These are phyloP conservation scores for Xylaria flabelliformis DNA, from an alignment of 495 filamentous ascomycete species.

Conservation along the genomic window DNA sequence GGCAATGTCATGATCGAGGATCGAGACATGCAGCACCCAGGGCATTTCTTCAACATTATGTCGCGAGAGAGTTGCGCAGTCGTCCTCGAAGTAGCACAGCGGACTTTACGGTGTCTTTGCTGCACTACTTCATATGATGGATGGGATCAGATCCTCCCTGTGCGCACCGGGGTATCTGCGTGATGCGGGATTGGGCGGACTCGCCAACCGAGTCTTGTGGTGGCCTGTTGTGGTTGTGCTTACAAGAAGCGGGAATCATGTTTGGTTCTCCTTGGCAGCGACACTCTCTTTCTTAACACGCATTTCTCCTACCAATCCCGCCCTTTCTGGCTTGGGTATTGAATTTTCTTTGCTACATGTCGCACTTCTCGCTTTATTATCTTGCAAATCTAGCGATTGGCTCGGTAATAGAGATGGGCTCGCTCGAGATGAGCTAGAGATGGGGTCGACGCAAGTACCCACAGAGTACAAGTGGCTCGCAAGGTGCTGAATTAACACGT, in stretches of 20 bases:
- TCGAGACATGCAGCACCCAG: not conserved
- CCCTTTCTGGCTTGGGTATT: not conserved
- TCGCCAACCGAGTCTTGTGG: not conserved
- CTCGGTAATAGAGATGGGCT: slow-evolving; percentile 17
- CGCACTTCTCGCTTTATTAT: not conserved
- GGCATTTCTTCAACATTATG: slow-evolving; percentile 12
- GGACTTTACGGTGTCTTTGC: slow-evolving; percentile 7
- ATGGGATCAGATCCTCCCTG: slow-evolving; percentile 4
- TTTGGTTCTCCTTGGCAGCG: not conserved
- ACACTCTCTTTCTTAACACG: not conserved
- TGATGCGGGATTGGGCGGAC: not conserved
- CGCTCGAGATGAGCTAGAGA: not conserved
- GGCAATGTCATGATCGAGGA: not conserved
- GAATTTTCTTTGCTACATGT: not conserved
- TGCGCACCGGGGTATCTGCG: not conserved
- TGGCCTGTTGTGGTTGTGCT: not conserved
- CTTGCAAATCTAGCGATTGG: not conserved
- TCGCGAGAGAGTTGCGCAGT: not conserved
- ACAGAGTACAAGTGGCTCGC: slow-evolving; percentile 24
- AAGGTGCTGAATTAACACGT: not conserved
- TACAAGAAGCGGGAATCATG: not conserved
- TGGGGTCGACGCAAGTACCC: slow-evolving; percentile 15
- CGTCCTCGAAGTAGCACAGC: slow-evolving; percentile 6
- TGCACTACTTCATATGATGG: slow-evolving; percentile 5
- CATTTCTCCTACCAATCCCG: slow-evolving; percentile 1